Conservation (phyloP, 345 rosid genomes). For the Erodium maritimum region DNA sequence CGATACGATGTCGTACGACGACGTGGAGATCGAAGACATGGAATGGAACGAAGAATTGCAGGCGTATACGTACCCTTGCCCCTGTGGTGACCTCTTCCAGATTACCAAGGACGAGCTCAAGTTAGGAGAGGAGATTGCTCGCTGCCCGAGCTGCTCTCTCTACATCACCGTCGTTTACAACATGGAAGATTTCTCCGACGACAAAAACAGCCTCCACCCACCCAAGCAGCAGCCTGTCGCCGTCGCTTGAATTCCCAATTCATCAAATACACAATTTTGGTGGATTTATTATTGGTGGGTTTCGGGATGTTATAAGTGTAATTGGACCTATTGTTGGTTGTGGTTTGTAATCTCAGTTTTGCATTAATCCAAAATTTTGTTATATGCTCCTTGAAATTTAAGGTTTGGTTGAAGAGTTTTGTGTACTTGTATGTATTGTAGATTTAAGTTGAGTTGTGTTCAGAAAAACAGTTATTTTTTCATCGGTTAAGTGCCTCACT, state of each 20-base stretch:
- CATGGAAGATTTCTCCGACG: conserved; percentile 55
- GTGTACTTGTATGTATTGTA: too few relatives aligned
- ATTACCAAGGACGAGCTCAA: conserved; percentile 77
- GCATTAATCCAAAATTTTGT: too few relatives aligned
- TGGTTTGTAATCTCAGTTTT: too few relatives aligned
- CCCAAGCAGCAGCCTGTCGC: conserved; percentile 35
- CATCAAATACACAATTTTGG: too few relatives aligned
- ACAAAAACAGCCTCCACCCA: conserved; percentile 29
- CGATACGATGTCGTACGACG: conserved; percentile 79
- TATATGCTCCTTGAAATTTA: too few relatives aligned
- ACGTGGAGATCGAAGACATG: conserved; percentile 96
- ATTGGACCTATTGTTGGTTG: too few relatives aligned
- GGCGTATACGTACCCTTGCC: conserved; percentile 81
- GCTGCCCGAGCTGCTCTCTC: conserved; percentile 90
- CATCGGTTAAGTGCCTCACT: too few relatives aligned
- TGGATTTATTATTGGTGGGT: too few relatives aligned
- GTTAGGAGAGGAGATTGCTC: conserved; percentile 76
- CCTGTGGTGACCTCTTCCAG: conserved; percentile 90
- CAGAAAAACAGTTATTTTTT: too few relatives aligned
- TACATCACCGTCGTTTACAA: conserved; percentile 82
- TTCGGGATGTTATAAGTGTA: too few relatives aligned
- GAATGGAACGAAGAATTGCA: conserved; percentile 78
- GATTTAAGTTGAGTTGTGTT: too few relatives aligned
- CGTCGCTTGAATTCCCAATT: conserved; percentile 31
- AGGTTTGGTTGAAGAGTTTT: too few relatives aligned